Conservation (phyloP, 2,329 filamentous ascomycete genomes). For the Paecilomyces variotii region DNA sequence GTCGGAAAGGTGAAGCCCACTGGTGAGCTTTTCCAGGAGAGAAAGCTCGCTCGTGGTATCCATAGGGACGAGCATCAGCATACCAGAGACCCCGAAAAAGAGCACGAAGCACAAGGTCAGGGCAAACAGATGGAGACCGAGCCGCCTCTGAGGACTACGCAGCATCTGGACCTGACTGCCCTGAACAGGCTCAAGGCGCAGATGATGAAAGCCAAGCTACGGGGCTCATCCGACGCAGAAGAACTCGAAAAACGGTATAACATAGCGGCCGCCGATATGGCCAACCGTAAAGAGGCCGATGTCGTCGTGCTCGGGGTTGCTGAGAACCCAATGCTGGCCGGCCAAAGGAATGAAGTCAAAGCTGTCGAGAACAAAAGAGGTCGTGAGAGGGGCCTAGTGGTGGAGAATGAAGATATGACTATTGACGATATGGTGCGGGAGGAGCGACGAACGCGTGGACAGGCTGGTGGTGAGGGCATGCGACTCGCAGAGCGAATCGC, state of each 20-base stretch:
- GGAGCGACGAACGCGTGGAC: slow-evolving; percentile 74
- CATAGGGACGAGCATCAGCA: slow-evolving; percentile 26
- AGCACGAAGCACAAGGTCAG: slow-evolving; percentile 40
- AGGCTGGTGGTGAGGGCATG: slow-evolving; percentile 69
- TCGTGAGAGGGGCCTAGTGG: slow-evolving; percentile 71
- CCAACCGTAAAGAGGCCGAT: slow-evolving; percentile 51
- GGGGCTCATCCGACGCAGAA: slow-evolving; percentile 64
- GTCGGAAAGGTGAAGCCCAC: slow-evolving; percentile 78
- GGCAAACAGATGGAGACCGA: slow-evolving; percentile 52
- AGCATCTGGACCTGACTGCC: slow-evolving; percentile 62
- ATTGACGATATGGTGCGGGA: slow-evolving; percentile 97
- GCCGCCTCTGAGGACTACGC: slow-evolving; percentile 39
- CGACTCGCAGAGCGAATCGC: slow-evolving; percentile 87
- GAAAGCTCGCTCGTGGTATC: slow-evolving; percentile 54
- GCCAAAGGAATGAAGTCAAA: slow-evolving; percentile 65
- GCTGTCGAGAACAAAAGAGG: slow-evolving; percentile 72
- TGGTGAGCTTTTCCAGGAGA: slow-evolving; percentile 75
- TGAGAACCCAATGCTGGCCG: slow-evolving; percentile 83
- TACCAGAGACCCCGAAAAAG: slow-evolving; percentile 25
- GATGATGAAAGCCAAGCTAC: slow-evolving; percentile 91
- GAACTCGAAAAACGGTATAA: slow-evolving; percentile 80
- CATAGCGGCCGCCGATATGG: slow-evolving; percentile 57
- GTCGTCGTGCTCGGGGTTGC: slow-evolving; percentile 77
- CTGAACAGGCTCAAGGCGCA: slow-evolving; percentile 87
- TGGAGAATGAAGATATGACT: slow-evolving; percentile 90